A percentile compares a stretch with the other conserved stretches of the same genome.
Conservation (phyloP, 108 stramenopile species). For the Cyclotella kingstonii region DNA sequence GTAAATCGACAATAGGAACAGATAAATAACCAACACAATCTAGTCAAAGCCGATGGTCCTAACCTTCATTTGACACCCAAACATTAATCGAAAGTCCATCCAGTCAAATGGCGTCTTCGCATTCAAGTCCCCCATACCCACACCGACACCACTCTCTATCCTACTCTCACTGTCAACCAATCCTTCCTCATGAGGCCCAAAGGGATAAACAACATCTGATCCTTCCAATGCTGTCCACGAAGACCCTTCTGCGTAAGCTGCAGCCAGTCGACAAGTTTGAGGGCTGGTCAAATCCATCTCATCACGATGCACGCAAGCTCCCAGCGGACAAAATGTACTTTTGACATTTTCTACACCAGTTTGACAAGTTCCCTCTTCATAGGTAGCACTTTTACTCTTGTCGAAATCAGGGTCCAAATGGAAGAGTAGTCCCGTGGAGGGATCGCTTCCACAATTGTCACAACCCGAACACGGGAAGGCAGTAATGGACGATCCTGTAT, state of each 20-base stretch:
- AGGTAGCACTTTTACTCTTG: slow-evolving; percentile 37
- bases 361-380: slow-evolving; percentile 7
- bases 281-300: background rate
- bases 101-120: slow-evolving; percentile 21
- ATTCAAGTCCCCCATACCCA: slow-evolving; percentile 14
- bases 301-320: slow-evolving; percentile 12
- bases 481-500: slow-evolving; percentile 83
- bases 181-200: slow-evolving; percentile 30
- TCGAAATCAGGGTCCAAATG: slow-evolving; percentile 75
- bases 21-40: background rate
- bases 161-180: slow-evolving; percentile 2
- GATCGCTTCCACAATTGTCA: slow-evolving; percentile 56
- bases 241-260: slow-evolving; percentile 57
- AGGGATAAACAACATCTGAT: slow-evolving; percentile 51
- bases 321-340: slow-evolving; percentile 12
- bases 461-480: slow-evolving; percentile 91
- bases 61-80: slow-evolving; percentile 89
- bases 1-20: background rate
- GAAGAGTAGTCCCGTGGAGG: slow-evolving; percentile 20
- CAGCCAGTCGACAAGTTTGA: slow-evolving; percentile 17
- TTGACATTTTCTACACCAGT: background rate
- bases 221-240: slow-evolving; percentile 63
- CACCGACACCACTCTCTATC: slow-evolving; percentile 16
- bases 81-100: slow-evolving; percentile 66
- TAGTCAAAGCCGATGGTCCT: background rate